Evolutionary conservation across 495 filamentous ascomycete species (phyloP).

Genomic region (Neurospora tetrasperma): DNA sequence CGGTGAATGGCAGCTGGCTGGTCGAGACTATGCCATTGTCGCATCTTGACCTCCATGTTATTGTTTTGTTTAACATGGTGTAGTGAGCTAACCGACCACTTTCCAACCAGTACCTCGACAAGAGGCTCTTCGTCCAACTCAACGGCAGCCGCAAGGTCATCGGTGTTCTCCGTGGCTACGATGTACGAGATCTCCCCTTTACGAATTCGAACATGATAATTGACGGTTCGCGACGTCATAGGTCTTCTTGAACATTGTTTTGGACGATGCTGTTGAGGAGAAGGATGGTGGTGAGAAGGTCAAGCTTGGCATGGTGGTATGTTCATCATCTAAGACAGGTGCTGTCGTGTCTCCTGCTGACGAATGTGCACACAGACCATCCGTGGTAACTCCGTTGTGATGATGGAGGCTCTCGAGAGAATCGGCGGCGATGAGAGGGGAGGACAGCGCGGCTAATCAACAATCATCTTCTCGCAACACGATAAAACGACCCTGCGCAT

Average conservation of each 20-base stretch:
- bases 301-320: constrained; percentile 84
- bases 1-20: not conserved
- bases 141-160: constrained; percentile 97
- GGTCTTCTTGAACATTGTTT: constrained; percentile 97
- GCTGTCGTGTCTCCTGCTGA: not conserved
- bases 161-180: constrained; percentile 87
- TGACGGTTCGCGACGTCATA: constrained; percentile 24
- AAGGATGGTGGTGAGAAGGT: constrained; percentile 87
- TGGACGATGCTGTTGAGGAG: constrained; percentile 97
- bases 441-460: constrained; percentile 7
- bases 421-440: constrained; percentile 40
- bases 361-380: constrained; percentile 42
- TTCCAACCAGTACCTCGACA: constrained; percentile 82
- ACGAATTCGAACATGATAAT: not conserved
- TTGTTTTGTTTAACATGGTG: not conserved
- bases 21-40: not conserved
- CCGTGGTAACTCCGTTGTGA: constrained; percentile 90
- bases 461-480: not conserved
- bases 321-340: constrained; percentile 21
- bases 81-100: constrained; percentile 4
- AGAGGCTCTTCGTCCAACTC: constrained; percentile 92
- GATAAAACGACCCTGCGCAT: not conserved
- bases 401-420: constrained; percentile 71
- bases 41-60: not conserved
- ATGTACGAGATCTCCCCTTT: constrained; percentile 47